Evolutionary conservation across 2,329 filamentous ascomycete genomes (phyloP).

Genomic region (Talaromyces sp.): DNA sequence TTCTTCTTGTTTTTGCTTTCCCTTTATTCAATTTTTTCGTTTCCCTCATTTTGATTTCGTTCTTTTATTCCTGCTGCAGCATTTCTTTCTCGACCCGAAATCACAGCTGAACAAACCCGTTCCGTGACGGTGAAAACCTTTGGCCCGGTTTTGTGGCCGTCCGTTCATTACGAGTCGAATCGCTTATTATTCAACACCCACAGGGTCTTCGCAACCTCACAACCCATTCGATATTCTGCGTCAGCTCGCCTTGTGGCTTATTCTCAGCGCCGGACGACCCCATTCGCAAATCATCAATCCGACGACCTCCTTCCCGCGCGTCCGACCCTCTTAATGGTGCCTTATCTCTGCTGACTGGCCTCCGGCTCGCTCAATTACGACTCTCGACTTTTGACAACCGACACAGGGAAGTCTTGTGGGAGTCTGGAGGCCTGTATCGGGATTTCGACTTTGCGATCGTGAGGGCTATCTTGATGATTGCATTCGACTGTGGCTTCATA

Average conservation of each 20-base stretch:
- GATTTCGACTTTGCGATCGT: neutral
- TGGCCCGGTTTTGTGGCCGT: conserved; percentile 36
- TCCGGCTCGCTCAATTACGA: conserved; percentile 17
- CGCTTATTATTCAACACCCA: neutral
- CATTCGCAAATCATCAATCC: neutral
- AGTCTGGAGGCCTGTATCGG: conserved; percentile 16
- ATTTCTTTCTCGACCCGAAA: conserved; percentile 16
- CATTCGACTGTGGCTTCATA: neutral
- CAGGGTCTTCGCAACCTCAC: neutral
- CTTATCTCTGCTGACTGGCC: conserved; percentile 13
- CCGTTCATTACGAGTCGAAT: conserved; percentile 33
- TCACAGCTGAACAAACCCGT: neutral
- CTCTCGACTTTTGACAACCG: conserved; percentile 11
- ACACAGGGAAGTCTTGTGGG: conserved; percentile 9
- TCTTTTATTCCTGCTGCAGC: conserved; percentile 7
- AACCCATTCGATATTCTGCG: neutral
- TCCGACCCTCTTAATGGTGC: conserved; percentile 6
- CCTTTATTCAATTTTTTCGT: conserved; percentile 15
- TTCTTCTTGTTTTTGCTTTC: conserved; percentile 17
- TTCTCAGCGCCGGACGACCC: neutral
- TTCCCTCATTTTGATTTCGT: conserved; percentile 17
- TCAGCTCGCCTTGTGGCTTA: neutral
- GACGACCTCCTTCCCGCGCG: neutral
- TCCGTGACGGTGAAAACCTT: conserved; percentile 6
- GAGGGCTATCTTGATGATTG: neutral